Evolutionary conservation across 495 filamentous ascomycete genomes (phyloP), one percentile per base, ranked within the genome.

Genomic region (Penicillium canescens): DNA sequence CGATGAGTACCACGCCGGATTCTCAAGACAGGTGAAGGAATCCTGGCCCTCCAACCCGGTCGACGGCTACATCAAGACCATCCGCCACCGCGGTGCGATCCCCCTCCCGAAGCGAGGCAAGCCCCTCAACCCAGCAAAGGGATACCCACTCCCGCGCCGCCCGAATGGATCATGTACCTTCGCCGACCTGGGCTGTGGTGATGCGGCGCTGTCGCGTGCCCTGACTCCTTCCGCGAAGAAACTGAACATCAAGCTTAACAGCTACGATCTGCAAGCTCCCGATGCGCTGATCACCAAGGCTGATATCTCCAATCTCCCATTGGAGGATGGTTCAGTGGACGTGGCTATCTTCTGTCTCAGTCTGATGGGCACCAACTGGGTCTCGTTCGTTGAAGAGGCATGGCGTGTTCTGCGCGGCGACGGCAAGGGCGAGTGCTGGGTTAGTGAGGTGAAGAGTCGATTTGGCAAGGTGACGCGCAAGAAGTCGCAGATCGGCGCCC

Each of bases 321-420:
- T 96, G 2, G 69, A 74, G 21, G 84, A 91, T 43, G 82, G 81
- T 43, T 81, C 78, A 35, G 86, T 91, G 20, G 91, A 98, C 64
- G 78, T 98, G 13, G 88, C 89, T 7, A 82, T 98, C 47, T 96
- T 97, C 76, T 98, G 94, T 71, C 78, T 98, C 20, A 93, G 93
- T 50, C 80, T 98, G 37, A 98, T 98, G 94, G 94, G 95, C 59
- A 98, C 94, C 13, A 98, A 98, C 72, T 98, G 94, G 91, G 78
- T 96, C 18, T 85, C 89, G 54, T 97, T 97, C 63, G 81, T 98
- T 52, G 92, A 96, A 62, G 94, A 98, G 72, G 91, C 92, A n/a
- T 92, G 87, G 71, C 82, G 94, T 16, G 76, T 98, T 10, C 76
- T 98, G 56, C 83, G 89, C 49, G 50, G 73, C 16, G 78, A 80